Base-by-base conservation (phyloP, 768 basidiomycete species). In the Coprinopsis cinerea region DNA sequence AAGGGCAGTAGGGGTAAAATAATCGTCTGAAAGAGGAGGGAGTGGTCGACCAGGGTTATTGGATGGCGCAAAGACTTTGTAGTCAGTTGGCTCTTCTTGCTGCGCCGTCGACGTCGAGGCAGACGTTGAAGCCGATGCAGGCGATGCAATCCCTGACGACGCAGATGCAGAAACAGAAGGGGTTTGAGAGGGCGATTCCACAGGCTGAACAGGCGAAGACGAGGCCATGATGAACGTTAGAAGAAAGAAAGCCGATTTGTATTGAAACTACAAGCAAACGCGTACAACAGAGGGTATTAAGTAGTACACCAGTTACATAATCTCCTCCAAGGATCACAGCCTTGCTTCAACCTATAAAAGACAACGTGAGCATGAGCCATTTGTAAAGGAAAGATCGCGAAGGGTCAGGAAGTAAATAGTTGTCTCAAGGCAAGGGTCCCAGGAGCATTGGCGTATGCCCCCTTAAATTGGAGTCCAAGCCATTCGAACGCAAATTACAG, bases 401-500 rank as follows among this genome's bases (percentile, higher is more conserved):
- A 60, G 35, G 37, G 36, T 82, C 81, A 84, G 81, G 68, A 61
- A 39, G 65, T 51, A 62, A 61, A 53, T 62, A 62, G 59, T 78
- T 82, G 84, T 88, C 86, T 88, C 87, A 88, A 77, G 66, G 61
- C 75, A 72, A 66, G 66, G 60, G 58, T 73, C 78, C 75, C 85
- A 85, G 84, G 79, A 68, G 53, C 71, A 78, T 83, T 71, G 86
- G 87, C 87, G 72, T 73, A 82, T 78, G 73, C 69, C 68, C 80
- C 85, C 77, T 88, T 86, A 25, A 41, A 44, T 46, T 84, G 79
- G 75, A 70, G 58, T 75, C 72, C 64, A 67, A 63, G 72, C 63
- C 68, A 61, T 67, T 89, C 87, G 85, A 88, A 88, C 87, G 87
- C 87, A 89, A 89, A 89, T 89, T 89, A 89, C 87, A 70, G 73